Conservation (phyloP, 1,139 yeast species). For the Ogataea hybrid region DNA sequence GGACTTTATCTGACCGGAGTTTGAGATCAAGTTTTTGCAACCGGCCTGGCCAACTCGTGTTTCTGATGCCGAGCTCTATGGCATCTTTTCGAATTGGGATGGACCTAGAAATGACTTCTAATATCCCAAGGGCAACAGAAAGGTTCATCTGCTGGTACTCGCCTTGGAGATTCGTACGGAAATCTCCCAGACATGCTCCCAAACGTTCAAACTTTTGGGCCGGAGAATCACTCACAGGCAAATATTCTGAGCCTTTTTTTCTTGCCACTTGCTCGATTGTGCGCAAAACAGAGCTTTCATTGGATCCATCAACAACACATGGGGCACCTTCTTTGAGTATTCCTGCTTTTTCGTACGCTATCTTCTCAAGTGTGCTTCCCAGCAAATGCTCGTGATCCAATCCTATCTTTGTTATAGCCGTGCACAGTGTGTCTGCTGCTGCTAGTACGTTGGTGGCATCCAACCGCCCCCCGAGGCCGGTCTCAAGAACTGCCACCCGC, state of each 20-base stretch:
- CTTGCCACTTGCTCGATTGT: constrained; percentile 37
- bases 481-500: constrained; percentile 78
- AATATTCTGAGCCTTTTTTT: constrained; percentile 11
- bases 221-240: constrained; percentile 8
- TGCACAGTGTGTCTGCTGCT: constrained; percentile 45
- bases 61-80: not conserved
- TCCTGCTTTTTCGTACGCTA: constrained; percentile 82
- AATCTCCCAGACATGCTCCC: constrained; percentile 23
- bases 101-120: constrained; percentile 37
- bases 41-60: constrained; percentile 62
- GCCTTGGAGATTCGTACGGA: constrained; percentile 61
- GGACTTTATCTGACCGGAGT: constrained; percentile 27
- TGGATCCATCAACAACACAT: constrained; percentile 72
- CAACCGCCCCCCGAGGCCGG: constrained; percentile 83
- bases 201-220: constrained; percentile 5
- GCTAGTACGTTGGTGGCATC: constrained; percentile 78
- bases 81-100: constrained; percentile 24
- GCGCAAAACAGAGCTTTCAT: constrained; percentile 47
- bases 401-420: constrained; percentile 83
- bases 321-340: constrained; percentile 63
- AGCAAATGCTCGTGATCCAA: constrained; percentile 77
- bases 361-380: constrained; percentile 60
- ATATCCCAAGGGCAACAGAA: constrained; percentile 62
- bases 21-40: constrained; percentile 42
- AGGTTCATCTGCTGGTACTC: constrained; percentile 70